These are phyloP conservation scores for Choanephora cucurbitarum DNA, from an alignment of 371 early-diverging fungal genomes.

Conservation along the genomic window DNA sequence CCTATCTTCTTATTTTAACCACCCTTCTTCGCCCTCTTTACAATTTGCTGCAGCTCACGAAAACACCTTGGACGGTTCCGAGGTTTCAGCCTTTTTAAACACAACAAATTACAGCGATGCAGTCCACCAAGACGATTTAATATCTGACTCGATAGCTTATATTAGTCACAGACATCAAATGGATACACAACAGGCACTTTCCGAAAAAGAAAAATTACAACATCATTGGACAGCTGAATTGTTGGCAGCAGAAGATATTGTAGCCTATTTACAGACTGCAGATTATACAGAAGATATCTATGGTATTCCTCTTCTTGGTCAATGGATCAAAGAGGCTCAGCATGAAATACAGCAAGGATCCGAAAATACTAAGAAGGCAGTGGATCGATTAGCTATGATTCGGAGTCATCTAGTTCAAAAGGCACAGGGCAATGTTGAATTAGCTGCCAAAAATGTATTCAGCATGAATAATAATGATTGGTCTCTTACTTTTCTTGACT, in stretches of 20 bases:
- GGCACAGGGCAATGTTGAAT: conserved; percentile 22
- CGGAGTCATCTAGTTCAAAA: conserved; percentile 37
- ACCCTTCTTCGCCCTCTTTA: not conserved
- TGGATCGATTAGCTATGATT: conserved; percentile 42
- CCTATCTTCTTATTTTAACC: not conserved
- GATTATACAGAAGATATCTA: conserved; percentile 45
- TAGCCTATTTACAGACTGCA: conserved; percentile 34
- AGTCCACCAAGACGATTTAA: conserved; percentile 37
- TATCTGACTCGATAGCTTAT: conserved; percentile 26
- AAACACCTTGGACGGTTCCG: conserved; percentile 28
- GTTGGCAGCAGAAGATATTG: conserved; percentile 39
- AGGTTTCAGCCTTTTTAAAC: conserved; percentile 32
- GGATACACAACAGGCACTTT: conserved; percentile 38
- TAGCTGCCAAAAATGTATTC: conserved; percentile 31
- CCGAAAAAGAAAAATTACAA: conserved; percentile 23
- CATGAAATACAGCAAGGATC: conserved; percentile 23
- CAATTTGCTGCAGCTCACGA: not conserved
- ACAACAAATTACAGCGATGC: conserved; percentile 35
- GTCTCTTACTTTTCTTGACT: conserved; percentile 23
- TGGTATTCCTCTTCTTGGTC: conserved; percentile 31
- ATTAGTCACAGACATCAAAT: conserved; percentile 32
- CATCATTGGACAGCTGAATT: conserved; percentile 17
- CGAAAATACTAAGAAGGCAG: conserved; percentile 17
- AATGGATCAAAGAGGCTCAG: conserved; percentile 38
- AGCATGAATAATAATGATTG: conserved; percentile 35